Evolutionary conservation across 495 filamentous ascomycete genomes (phyloP).

Genomic region (Tetracladium marchalianum): DNA sequence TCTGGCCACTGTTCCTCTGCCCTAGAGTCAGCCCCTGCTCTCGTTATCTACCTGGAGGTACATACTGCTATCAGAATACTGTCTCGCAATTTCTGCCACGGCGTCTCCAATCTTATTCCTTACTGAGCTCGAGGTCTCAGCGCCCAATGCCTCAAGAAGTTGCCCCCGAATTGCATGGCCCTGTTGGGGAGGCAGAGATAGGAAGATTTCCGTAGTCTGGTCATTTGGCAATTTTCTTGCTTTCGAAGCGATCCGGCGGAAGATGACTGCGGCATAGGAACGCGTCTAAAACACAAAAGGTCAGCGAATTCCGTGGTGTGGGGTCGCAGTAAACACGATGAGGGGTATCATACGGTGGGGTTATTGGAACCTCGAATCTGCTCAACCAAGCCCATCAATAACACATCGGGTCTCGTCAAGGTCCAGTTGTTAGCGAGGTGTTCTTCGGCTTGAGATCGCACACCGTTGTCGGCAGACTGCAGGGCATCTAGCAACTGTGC

Average conservation of each 20-base stretch:
- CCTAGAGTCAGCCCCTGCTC: constrained; percentile 1
- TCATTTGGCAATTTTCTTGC: constrained; percentile 62
- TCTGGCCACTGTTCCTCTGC: constrained; percentile 84
- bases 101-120: constrained; percentile 96
- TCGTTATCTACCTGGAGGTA: constrained; percentile 8
- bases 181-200: constrained; percentile 60
- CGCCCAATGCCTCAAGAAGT: constrained; percentile 63
- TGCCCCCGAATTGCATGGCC: constrained; percentile 69
- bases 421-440: constrained; percentile 87
- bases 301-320: constrained; percentile 1
- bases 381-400: constrained; percentile 89
- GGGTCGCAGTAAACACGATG: not conserved
- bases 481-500: constrained; percentile 76
- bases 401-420: constrained; percentile 62
- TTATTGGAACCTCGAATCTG: constrained; percentile 70
- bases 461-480: constrained; percentile 78
- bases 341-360: constrained; percentile 46
- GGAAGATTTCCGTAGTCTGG: constrained; percentile 74
- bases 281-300: constrained; percentile 49
- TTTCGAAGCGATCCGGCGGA: constrained; percentile 85
- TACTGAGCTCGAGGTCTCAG: constrained; percentile 58
- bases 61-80: constrained; percentile 87
- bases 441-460: constrained; percentile 79
- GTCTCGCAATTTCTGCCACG: constrained; percentile 86
- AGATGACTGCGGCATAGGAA: constrained; percentile 86